Evolutionary conservation across 306 rosid species (phyloP), one percentile per base, ranked within the genome.

Genomic region (Medicago ruthenica): DNA sequence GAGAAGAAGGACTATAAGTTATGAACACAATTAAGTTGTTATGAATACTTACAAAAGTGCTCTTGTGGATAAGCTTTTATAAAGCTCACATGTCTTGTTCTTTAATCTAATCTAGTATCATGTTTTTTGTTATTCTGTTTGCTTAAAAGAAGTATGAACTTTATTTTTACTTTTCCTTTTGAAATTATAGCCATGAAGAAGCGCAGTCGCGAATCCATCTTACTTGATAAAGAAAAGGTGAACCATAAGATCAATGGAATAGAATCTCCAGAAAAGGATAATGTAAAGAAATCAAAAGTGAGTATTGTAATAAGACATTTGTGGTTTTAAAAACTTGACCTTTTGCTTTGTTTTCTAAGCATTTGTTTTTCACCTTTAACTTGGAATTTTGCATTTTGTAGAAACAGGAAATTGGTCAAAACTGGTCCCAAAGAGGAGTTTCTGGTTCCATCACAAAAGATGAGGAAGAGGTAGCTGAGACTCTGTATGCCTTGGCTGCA

Each of bases 401-500:
- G 93, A 87, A 88, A 82, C 87, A 79, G 24, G 80, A 78, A 60
- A 80, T 60, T 55, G 55, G 11, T 70, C 34, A 63, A 45, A 67
- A 76, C 24, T 76, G 79, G 82, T 82, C 85, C 80, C 74, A 10
- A 6, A 74, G 67, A 57, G 79, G 71, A 45, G 81, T 51, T 53
- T 67, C 79, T 73, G 84, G 82, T 74, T 51, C 87, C 67, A 87
- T 93, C 72, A 90, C 98, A 48, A 90, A 93, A 80, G 98, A 93
- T 57, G 98, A 93, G 88, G 90, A 89, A 84, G 98, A 93, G 87
- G 98, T 90, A 40, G 98, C 80, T 16, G 93, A 93, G 80, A 84
- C 96, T 39, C 86, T 93, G 58, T 87, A 78, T 81, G 90, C 95
- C 62, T 82, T 93, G 90, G 95, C 96, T 9, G 95, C 87, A 70